Percentiles rank a stretch among this genome's conserved stretches.
These are phyloP conservation scores for Tetrahymena malaccensis DNA, from an alignment of 73 alveolate species.

Conservation along the genomic window DNA sequence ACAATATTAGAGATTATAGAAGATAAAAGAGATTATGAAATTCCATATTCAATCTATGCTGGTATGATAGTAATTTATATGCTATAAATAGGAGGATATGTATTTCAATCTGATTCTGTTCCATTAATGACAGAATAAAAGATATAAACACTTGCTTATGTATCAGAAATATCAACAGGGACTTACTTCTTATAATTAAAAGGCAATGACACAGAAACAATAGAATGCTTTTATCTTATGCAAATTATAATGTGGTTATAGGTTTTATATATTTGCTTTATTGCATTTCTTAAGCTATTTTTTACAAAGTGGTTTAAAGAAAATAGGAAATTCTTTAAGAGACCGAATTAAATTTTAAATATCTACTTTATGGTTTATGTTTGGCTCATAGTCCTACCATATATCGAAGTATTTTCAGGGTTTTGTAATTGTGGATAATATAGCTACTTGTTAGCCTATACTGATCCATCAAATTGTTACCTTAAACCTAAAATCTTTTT, in stretches of 20 bases:
- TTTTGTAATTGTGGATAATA: neutral
- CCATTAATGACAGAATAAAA: neutral
- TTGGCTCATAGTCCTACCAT: neutral
- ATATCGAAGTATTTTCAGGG: neutral
- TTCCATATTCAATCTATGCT: neutral
- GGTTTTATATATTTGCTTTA: neutral
- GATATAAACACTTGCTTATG: neutral
- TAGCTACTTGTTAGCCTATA: neutral
- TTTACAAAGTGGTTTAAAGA: neutral
- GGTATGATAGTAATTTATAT: neutral
- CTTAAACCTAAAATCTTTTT: neutral
- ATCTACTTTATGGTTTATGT: neutral
- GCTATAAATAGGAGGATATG: neutral
- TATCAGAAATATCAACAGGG: neutral
- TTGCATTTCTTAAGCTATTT: neutral
- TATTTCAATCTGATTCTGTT: neutral
- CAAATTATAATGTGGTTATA: neutral
- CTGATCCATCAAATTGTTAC: neutral
- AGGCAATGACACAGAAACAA: neutral
- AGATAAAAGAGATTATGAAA: neutral
- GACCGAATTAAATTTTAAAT: neutral
- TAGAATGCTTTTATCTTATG: neutral
- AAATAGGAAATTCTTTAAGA: neutral
- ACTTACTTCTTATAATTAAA: neutral
- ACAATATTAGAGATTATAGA: neutral